Percentiles rank a stretch among this genome's conserved stretches.
Conservation (phyloP, 352 stramenopile species). For the Pythium guiyangense region DNA sequence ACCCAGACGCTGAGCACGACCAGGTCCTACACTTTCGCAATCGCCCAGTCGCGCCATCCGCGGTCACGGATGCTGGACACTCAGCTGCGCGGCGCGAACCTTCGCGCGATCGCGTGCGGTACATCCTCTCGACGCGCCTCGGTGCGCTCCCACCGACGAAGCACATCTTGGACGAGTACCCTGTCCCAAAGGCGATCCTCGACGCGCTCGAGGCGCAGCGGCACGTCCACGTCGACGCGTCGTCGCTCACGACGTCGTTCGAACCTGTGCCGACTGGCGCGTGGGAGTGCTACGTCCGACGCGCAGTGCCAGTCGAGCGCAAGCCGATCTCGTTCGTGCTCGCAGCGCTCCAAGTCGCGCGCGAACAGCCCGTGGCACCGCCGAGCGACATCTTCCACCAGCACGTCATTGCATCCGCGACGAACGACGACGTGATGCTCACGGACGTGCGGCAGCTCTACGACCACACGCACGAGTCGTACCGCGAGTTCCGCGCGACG, state of each 20-base stretch:
- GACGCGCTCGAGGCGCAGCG: slow-evolving; percentile 57
- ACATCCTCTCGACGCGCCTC: slow-evolving; percentile 66
- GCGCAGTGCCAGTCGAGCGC: slow-evolving; percentile 54
- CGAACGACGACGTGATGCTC: slow-evolving; percentile 54
- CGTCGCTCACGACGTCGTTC: slow-evolving; percentile 57
- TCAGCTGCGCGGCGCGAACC: slow-evolving; percentile 28
- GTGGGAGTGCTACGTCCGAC: slow-evolving; percentile 60
- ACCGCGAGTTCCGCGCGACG: slow-evolving; percentile 49
- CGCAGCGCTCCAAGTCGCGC: slow-evolving; percentile 41
- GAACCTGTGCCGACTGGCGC: slow-evolving; percentile 23
- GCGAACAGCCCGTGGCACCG: slow-evolving; percentile 37
- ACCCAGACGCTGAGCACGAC: slow-evolving; percentile 15
- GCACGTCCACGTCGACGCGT: slow-evolving; percentile 58
- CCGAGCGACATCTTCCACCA: slow-evolving; percentile 69
- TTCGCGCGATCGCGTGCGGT: slow-evolving; percentile 42
- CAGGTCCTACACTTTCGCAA: slow-evolving; percentile 56
- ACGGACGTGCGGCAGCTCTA: slow-evolving; percentile 61
- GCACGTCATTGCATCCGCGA: slow-evolving; percentile 32
- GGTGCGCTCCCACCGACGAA: slow-evolving; percentile 50
- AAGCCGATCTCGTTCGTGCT: slow-evolving; percentile 70
- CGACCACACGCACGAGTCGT: slow-evolving; percentile 55
- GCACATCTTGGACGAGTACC: slow-evolving; percentile 67
- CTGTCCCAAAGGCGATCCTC: slow-evolving; percentile 62
- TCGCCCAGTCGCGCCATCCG: slow-evolving; percentile 31
- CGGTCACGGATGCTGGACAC: slow-evolving; percentile 30